Evolutionary conservation across 2,329 filamentous ascomycete genomes (phyloP).

Genomic region (Penicillium sp.): DNA sequence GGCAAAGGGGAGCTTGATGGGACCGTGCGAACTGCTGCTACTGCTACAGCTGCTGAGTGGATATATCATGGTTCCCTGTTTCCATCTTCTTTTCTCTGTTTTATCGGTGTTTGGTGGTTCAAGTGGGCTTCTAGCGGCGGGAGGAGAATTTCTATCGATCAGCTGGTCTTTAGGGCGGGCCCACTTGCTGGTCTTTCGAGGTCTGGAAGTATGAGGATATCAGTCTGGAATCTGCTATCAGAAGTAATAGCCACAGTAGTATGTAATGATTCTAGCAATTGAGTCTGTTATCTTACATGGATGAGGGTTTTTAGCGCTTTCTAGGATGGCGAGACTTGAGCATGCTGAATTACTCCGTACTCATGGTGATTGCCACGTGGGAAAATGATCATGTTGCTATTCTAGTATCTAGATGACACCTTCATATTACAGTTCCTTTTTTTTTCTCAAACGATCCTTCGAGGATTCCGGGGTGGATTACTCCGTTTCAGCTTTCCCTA

Average conservation of each 20-base stretch:
- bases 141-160: constrained; percentile 4
- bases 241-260: not conserved
- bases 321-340: not conserved
- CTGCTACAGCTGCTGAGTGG: not conserved
- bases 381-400: not conserved
- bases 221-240: too few species aligned
- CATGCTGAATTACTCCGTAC: too few species aligned
- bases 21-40: not conserved
- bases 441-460: too few species aligned
- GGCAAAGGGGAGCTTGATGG: constrained; percentile 2
- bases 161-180: constrained; percentile 1
- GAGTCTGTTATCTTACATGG: not conserved
- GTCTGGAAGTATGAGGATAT: not conserved
- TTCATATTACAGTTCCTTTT: not conserved
- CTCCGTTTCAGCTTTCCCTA: not conserved
- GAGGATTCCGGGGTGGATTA: not conserved
- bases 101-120: not conserved
- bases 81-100: not conserved
- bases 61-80: not conserved
- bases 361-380: not conserved
- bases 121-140: not conserved
- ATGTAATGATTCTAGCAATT: not conserved
- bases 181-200: not conserved
- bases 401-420: not conserved
- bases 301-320: not conserved